Conservation (phyloP, 164 flowering plant genomes). For the Magnolia changhungtana region DNA sequence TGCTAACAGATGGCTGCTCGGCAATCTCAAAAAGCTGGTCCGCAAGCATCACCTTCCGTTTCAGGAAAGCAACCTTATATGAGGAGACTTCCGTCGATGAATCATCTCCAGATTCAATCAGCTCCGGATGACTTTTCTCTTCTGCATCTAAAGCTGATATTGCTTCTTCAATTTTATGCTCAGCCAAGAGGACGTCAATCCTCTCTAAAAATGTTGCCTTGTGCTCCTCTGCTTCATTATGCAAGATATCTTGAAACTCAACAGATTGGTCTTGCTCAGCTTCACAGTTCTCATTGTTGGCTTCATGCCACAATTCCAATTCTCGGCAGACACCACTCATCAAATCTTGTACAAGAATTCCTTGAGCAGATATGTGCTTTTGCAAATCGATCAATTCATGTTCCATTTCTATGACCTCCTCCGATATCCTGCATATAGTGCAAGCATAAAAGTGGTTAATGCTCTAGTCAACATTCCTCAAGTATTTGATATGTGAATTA, state of each 20-base stretch:
- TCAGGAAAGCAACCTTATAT: constrained; percentile 53
- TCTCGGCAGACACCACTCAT: constrained; percentile 79
- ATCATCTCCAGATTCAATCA: constrained; percentile 46
- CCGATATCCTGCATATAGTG: constrained; percentile 57
- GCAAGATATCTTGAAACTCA: constrained; percentile 33
- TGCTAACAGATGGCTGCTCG: constrained; percentile 61
- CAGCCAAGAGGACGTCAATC: constrained; percentile 86
- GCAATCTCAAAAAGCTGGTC: constrained; percentile 63
- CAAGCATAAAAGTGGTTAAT: background rate
- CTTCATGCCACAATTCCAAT: constrained; percentile 59
- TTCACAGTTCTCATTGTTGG: constrained; percentile 27
- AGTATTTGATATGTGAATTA: background rate
- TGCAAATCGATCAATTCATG: constrained; percentile 80
- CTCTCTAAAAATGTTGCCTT: constrained; percentile 54
- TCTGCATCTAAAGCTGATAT: constrained; percentile 62
- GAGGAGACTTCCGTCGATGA: constrained; percentile 47
- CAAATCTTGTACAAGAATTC: constrained; percentile 85
- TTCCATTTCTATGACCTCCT: constrained; percentile 90
- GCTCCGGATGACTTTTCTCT: constrained; percentile 55
- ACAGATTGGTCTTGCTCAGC: constrained; percentile 25
- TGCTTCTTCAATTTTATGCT: constrained; percentile 80
- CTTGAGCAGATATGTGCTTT: constrained; percentile 84
- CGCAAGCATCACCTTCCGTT: constrained; percentile 70
- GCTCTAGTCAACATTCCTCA: background rate
- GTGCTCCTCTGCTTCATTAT: constrained; percentile 36